These are phyloP conservation scores for Singerocomus rubriflavus DNA, from an alignment of 1,284 basidiomycete genomes.

Conservation along the genomic window DNA sequence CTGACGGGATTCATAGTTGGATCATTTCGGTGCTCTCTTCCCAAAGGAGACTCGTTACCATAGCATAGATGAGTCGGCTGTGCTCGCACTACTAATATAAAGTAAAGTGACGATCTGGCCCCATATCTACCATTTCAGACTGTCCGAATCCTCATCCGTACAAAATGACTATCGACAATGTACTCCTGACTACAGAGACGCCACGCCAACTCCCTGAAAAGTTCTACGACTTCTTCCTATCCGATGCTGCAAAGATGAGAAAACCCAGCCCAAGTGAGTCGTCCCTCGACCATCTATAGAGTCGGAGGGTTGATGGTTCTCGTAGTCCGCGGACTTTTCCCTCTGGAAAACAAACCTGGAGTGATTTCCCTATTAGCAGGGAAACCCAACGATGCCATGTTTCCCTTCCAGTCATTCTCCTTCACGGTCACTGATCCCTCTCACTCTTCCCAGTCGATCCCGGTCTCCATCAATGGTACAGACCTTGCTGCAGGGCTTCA, in stretches of 20 bases:
- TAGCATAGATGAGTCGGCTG: not conserved
- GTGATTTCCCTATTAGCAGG: constrained; percentile 86
- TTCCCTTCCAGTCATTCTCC: constrained; percentile 81
- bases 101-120: not conserved
- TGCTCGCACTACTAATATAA: constrained; percentile 12
- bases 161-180: constrained; percentile 14
- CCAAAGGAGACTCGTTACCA: not conserved
- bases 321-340: constrained; percentile 61
- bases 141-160: not conserved
- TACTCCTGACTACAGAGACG: not conserved
- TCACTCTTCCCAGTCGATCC: constrained; percentile 42
- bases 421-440: constrained; percentile 52
- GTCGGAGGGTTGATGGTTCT: constrained; percentile 7
- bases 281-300: not conserved
- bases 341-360: constrained; percentile 74
- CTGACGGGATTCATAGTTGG: too few relatives aligned
- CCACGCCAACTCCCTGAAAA: constrained; percentile 40
- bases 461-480: constrained; percentile 51
- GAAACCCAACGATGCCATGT: constrained; percentile 87
- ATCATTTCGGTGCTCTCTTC: not conserved
- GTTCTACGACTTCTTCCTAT: constrained; percentile 57
- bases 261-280: constrained; percentile 60
- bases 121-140: not conserved
- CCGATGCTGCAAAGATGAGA: constrained; percentile 51
- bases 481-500: constrained; percentile 68